Percentiles rank a stretch among this genome's conserved stretches.
Conservation (phyloP, 768 basidiomycete genomes). For the Pleurotus tuoliensis region DNA sequence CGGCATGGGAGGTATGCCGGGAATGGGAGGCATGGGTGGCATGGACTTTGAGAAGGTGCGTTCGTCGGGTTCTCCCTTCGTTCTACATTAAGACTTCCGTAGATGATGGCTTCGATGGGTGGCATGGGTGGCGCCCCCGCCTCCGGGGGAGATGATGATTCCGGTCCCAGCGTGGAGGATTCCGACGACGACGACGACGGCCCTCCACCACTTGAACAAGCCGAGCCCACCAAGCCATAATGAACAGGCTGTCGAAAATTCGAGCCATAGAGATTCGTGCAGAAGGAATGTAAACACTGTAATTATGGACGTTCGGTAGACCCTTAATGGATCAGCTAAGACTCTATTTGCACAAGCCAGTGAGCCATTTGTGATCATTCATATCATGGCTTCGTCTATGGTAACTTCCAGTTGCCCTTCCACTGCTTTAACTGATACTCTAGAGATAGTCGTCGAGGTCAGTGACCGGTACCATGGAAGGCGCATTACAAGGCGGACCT, state of each 20-base stretch:
- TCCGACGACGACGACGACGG: slow-evolving; percentile 60
- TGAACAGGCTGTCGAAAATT: background rate
- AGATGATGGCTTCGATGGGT: slow-evolving; percentile 33
- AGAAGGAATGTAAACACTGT: background rate
- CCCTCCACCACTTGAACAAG: slow-evolving; percentile 81
- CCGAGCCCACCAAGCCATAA: slow-evolving; percentile 38
- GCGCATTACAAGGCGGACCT: slow-evolving; percentile 36
- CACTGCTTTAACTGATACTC: slow-evolving; percentile 41
- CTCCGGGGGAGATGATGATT: background rate
- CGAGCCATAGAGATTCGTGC: too few relatives aligned
- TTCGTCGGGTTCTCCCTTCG: background rate
- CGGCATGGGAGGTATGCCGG: slow-evolving; percentile 42
- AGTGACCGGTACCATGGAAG: background rate
- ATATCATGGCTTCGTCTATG: slow-evolving; percentile 29
- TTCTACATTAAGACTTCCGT: background rate
- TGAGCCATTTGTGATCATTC: background rate
- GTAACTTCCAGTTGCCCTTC: slow-evolving; percentile 44
- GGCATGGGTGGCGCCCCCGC: slow-evolving; percentile 30
- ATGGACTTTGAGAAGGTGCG: slow-evolving; percentile 68
- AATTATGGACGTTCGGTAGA: background rate
- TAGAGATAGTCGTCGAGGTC: slow-evolving; percentile 14
- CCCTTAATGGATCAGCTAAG: background rate
- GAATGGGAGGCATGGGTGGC: slow-evolving; percentile 40
- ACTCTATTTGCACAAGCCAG: too few relatives aligned
- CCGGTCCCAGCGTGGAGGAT: slow-evolving; percentile 16